Conservation (phyloP, 176 grass and related monocot genomes). For the Melocanna baccifera region DNA sequence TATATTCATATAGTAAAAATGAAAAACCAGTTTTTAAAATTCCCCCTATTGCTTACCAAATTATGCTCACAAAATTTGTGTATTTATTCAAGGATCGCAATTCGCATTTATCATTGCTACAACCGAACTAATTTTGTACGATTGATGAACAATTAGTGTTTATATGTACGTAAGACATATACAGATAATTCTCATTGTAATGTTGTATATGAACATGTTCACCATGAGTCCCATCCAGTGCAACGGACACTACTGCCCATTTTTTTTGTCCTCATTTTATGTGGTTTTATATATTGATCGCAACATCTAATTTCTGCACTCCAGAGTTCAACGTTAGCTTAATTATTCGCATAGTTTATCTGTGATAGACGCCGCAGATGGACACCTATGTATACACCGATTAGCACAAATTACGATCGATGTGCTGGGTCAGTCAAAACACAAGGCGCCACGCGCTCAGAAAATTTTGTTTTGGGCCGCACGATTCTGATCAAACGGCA, state of each 20-base stretch:
- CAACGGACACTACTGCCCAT: not conserved
- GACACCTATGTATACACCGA: not conserved
- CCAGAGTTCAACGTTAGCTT: not conserved
- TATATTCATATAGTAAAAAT: not conserved
- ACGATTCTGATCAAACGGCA: not conserved
- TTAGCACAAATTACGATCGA: not conserved
- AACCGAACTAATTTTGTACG: not conserved
- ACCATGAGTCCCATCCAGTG: not conserved
- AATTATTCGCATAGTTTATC: not conserved
- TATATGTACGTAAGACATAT: not conserved
- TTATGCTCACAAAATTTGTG: not conserved
- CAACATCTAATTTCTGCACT: not conserved
- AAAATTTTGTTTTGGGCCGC: not conserved
- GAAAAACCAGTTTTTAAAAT: not conserved
- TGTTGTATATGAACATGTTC: not conserved
- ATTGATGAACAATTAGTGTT: not conserved
- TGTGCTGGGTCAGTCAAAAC: not conserved
- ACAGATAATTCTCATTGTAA: not conserved
- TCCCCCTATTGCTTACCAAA: not conserved
- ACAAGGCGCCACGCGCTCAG: not conserved
- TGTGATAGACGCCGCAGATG: not conserved
- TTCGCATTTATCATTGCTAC: not conserved
- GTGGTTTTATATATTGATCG: not conserved
- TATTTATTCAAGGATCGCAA: not conserved
- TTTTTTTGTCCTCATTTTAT: constrained; percentile 2